Base-by-base conservation (phyloP, 805 yeast genomes). In the Ogataea neopini region DNA sequence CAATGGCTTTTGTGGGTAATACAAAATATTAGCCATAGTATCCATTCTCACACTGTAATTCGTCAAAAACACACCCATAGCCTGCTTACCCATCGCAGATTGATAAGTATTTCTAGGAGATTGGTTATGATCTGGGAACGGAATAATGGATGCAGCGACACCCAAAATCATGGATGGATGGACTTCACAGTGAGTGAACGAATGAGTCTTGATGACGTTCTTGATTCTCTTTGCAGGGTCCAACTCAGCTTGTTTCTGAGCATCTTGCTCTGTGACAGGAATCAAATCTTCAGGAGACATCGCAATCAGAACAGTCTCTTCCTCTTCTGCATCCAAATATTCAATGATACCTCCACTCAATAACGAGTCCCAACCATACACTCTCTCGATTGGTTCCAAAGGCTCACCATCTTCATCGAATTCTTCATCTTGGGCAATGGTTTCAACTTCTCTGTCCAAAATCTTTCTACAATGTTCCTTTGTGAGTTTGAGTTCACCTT, bases 31-130 rank as follows among this genome's bases (percentile, higher is more conserved):
- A 8, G 99, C 97, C 99, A 94, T 94, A 1, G 99, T 94, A 70
- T 94, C 99, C 99, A 94, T 94, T 73, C 99, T 88, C 44, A 92
- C 96, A 49, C 85, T 80, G 69, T 92, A 94, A 65, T 94, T 94
- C 4, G 99, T 94, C 61, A 92, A 77, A 69, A 88, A 92, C 8
- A 94, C 98, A 66, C 99, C 99, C 99, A 94, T 94, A 48, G 99
- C 99, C 74, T 94, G 99, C 71, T 94, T 94, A 82, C 99, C 99
- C 99, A 94, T 94, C 54, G 99, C 99, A 67, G 97, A 91, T 75
- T 94, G 99, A 71, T 94, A 94, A 3, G 99, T 94, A 67, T 94
- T 94, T 83, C 99, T 92, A 51, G 99, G 99, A 51, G 97, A 91
- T 76, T 94, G 99, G 70, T 94, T 94, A 71, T 94, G 99, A 73